A percentile compares a stretch with the other conserved stretches of the same genome.
Evolutionary conservation across 495 filamentous ascomycete species (phyloP).

Genomic region (Xylaria castorea): DNA sequence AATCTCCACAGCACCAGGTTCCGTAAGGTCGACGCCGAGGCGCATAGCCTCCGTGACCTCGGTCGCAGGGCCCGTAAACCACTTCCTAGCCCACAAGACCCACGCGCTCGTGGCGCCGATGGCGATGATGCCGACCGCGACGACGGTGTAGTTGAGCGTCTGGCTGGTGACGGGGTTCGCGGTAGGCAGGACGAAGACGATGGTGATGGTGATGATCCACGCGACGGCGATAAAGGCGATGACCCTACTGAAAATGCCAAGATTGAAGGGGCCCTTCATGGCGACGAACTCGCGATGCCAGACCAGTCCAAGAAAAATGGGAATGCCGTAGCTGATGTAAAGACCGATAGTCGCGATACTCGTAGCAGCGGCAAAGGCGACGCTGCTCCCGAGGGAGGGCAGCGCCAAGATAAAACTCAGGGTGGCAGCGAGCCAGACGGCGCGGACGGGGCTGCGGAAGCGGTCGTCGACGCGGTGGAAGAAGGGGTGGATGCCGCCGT

Average conservation of each 20-base stretch:
- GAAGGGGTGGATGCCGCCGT: conserved; percentile 69
- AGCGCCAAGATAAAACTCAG: conserved; percentile 65
- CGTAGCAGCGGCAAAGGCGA: conserved; percentile 68
- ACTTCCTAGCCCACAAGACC: conserved; percentile 55
- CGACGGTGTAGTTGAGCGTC: conserved; percentile 65
- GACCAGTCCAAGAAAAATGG: conserved; percentile 61
- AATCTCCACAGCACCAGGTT: conserved; percentile 57
- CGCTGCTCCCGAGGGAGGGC: conserved; percentile 64
- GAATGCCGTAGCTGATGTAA: conserved; percentile 69
- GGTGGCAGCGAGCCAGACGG: conserved; percentile 63
- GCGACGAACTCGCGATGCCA: conserved; percentile 51
- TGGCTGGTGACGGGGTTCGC: conserved; percentile 61
- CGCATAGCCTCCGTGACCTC: conserved; percentile 60
- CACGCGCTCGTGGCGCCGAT: conserved; percentile 41
- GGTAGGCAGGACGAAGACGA: conserved; percentile 64
- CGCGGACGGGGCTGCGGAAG: conserved; percentile 60
- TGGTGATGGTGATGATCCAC: conserved; percentile 62
- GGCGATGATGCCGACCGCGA: conserved; percentile 64
- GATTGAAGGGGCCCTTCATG: conserved; percentile 60
- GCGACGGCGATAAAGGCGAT: conserved; percentile 57
- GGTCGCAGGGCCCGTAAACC: conserved; percentile 64
- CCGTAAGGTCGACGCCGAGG: conserved; percentile 53
- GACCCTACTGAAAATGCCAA: conserved; percentile 58
- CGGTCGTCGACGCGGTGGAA: conserved; percentile 64
- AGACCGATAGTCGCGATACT: conserved; percentile 70